phyloP scores from a whole-genome alignment of 2,329 filamentous ascomycete species.

The Diaporthe velutina region DNA sequence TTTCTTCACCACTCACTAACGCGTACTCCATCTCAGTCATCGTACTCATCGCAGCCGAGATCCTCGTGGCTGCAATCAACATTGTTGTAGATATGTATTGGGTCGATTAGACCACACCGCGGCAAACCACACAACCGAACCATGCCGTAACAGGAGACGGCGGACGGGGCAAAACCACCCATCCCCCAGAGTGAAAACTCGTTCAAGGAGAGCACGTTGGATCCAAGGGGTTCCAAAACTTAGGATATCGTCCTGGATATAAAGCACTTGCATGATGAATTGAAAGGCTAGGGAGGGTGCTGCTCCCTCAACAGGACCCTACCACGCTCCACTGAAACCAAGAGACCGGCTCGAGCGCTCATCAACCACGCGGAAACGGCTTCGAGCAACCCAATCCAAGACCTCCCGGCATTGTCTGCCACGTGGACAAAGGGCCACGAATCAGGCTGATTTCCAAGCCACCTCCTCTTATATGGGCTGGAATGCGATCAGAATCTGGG shows the following conservation, averaged over 20 bases:
- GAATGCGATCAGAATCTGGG: neutral
- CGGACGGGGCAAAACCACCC: neutral
- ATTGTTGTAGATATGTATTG: constrained; percentile 94
- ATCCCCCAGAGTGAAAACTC: neutral
- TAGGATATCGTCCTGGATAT: neutral
- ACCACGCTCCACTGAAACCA: too few species aligned
- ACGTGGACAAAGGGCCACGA: too few species aligned
- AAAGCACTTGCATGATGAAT: neutral
- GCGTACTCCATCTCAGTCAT: constrained; percentile 72
- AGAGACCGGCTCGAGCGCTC: neutral
- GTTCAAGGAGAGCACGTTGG: neutral
- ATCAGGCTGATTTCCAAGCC: neutral
- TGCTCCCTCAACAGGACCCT: neutral
- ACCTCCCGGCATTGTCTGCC: neutral
- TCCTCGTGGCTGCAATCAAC: constrained; percentile 91
- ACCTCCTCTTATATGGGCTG: neutral
- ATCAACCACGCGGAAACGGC: neutral
- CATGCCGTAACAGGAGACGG: neutral
- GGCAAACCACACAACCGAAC: neutral
- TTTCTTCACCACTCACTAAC: constrained; percentile 11
- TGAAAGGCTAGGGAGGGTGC: neutral
- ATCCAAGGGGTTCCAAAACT: neutral
- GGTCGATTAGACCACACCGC: constrained; percentile 41
- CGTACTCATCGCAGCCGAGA: constrained; percentile 94
- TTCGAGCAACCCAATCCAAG: too few species aligned